Evolutionary conservation across 2,329 filamentous ascomycete species (phyloP), one percentile per base, ranked within the genome.

Genomic region (Fusarium protoensiforme): DNA sequence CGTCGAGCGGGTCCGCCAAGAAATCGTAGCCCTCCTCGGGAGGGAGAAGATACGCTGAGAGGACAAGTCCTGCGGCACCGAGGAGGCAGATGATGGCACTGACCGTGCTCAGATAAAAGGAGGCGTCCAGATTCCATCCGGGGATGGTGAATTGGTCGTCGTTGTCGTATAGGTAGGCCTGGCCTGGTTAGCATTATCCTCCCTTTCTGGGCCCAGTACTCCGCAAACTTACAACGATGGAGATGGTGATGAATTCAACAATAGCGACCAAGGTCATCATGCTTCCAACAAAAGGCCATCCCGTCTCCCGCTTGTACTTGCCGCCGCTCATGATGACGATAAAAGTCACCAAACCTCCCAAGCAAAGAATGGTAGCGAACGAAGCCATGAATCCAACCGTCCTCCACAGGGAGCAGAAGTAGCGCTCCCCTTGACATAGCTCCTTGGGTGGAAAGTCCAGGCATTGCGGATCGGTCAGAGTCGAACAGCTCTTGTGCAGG

Each of bases 401-500:
- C 67, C 93, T 90, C 96, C 96, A 99, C 88, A 97, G 93, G 77
- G 91, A 93, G 86, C 96, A 98, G 84, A 98, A 98, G 78, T 91
- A 90, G 60, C 90, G 88, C 75, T 92, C 89, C 29, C 77, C 81
- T 27, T 80, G 77, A 66, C 83, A 85, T 27, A 83, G 67, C 35
- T 81, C 77, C 22, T 76, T 75, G 22, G 76, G 75, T 18, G 81
- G 82, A 57, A 81, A 83, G 16, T 74, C 70, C 62, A 86, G 85
- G 81, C 93, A 95, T 54, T 84, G 82, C n/a, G 85, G 83, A 58
- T 90, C 86, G 51, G 89, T 89, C 66, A 93, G 85, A 66, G 90
- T 92, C 62, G 92, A 93, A 84, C 96, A 99, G 80, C 91, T 91
- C 76, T 88, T 89, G 83, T 98, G 93, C 53, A 99, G 90, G 67